These are phyloP conservation scores for Acanthamoeba sp. DNA, from an alignment of 208 protist species.

Conservation along the genomic window DNA sequence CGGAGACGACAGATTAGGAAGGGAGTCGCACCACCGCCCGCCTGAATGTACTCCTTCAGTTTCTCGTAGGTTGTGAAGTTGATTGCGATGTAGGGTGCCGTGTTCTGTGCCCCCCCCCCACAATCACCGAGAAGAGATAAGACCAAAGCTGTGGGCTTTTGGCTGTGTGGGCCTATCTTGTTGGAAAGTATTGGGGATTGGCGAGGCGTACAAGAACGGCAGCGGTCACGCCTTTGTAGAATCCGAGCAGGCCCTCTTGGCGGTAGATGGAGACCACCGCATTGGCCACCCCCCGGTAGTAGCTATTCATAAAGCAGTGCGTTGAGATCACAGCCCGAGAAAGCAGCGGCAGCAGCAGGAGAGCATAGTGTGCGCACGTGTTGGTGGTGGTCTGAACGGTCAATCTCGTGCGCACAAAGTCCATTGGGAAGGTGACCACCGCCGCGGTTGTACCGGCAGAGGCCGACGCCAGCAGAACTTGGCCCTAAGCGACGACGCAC, in stretches of 20 bases:
- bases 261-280: constrained; percentile 7
- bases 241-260: constrained; percentile 11
- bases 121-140: background rate
- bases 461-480: constrained; percentile 56
- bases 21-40: background rate
- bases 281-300: background rate
- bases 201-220: background rate
- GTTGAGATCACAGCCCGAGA: background rate
- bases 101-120: background rate
- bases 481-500: constrained; percentile 85
- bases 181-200: too few relatives aligned
- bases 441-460: constrained; percentile 92
- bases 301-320: background rate
- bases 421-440: constrained; percentile 94
- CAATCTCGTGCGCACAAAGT: constrained; percentile 93
- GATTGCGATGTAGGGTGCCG: constrained; percentile 45
- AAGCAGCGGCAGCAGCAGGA: too few relatives aligned
- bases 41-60: constrained; percentile 1
- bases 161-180: too few relatives aligned
- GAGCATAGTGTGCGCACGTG: background rate
- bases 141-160: too few relatives aligned
- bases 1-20: background rate
- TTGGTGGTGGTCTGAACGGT: background rate
- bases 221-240: constrained; percentile 23
- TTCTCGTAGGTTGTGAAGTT: constrained; percentile 58